Evolutionary conservation across 176 grass and related monocot genomes (phyloP).

Genomic region (Phragmites australis): DNA sequence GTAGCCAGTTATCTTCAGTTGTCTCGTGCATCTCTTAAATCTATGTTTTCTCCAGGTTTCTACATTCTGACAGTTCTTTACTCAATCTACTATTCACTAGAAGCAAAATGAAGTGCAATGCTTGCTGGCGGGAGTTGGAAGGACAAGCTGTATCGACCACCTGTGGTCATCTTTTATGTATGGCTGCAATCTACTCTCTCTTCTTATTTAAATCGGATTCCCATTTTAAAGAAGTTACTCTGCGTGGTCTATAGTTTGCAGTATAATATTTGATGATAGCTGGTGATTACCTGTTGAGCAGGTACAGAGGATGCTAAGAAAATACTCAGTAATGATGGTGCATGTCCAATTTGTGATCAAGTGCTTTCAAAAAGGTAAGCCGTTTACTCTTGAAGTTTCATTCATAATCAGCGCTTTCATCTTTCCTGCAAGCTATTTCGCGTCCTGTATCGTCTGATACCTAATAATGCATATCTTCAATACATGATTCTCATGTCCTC

Average conservation of each 20-base stretch:
- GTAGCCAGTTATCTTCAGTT: background rate
- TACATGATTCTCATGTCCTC: background rate
- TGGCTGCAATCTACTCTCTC: constrained; percentile 35
- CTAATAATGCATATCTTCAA: background rate
- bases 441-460: background rate
- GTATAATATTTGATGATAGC: constrained; percentile 19
- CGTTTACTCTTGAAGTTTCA: too few relatives aligned
- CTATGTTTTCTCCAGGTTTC: constrained; percentile 35
- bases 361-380: constrained; percentile 91
- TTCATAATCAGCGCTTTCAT: constrained; percentile 9
- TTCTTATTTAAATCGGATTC: background rate
- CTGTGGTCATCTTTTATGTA: constrained; percentile 93
- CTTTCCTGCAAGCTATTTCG: constrained; percentile 16
- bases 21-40: constrained; percentile 10
- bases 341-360: constrained; percentile 92
- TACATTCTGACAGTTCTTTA: background rate
- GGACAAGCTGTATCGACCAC: constrained; percentile 75
- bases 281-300: constrained; percentile 36
- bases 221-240: constrained; percentile 7
- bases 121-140: constrained; percentile 88
- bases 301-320: constrained; percentile 89
- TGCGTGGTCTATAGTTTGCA: constrained; percentile 9
- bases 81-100: constrained; percentile 10
- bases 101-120: constrained; percentile 84
- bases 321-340: constrained; percentile 74